phyloP scores from a whole-genome alignment of 305 asterid genomes.

The Lippia alba region DNA sequence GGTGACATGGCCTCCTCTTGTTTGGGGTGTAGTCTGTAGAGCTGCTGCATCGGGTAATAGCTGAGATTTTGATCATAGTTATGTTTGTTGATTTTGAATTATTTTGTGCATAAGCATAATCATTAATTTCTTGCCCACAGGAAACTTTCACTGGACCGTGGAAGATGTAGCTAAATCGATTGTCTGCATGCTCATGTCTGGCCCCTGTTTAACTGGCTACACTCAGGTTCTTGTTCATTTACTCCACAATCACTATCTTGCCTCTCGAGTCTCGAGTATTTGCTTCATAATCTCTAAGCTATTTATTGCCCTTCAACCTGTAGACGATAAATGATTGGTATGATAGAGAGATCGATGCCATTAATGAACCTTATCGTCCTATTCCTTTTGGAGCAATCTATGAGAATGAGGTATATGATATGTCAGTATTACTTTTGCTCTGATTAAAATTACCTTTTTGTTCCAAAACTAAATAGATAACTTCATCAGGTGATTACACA shows the following conservation, averaged over 20 bases:
- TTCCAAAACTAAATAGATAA: slow-evolving; percentile 27
- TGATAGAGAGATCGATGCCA: slow-evolving; percentile 96
- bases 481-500: slow-evolving; percentile 85
- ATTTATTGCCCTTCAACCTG: slow-evolving; percentile 34
- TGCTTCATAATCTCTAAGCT: slow-evolving; percentile 32
- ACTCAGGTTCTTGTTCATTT: slow-evolving; percentile 70
- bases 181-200: slow-evolving; percentile 95
- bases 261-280: slow-evolving; percentile 14
- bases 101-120: slow-evolving; percentile 10
- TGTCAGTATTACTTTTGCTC: slow-evolving; percentile 16
- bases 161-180: slow-evolving; percentile 90
- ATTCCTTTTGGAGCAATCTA: slow-evolving; percentile 93
- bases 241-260: slow-evolving; percentile 21
- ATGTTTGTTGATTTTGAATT: background rate
- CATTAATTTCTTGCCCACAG: slow-evolving; percentile 42
- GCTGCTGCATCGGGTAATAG: slow-evolving; percentile 95
- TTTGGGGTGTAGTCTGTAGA: slow-evolving; percentile 99
- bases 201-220: slow-evolving; percentile 92
- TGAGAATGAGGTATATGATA: slow-evolving; percentile 68
- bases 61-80: background rate
- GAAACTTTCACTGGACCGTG: slow-evolving; percentile 87
- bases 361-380: slow-evolving; percentile 96
- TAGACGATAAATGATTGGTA: slow-evolving; percentile 96
- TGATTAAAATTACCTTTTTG: slow-evolving; percentile 26
- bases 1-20: slow-evolving; percentile 98